Conservation (phyloP, 257 asterid genomes). For the Galeopsis tetrahit region DNA sequence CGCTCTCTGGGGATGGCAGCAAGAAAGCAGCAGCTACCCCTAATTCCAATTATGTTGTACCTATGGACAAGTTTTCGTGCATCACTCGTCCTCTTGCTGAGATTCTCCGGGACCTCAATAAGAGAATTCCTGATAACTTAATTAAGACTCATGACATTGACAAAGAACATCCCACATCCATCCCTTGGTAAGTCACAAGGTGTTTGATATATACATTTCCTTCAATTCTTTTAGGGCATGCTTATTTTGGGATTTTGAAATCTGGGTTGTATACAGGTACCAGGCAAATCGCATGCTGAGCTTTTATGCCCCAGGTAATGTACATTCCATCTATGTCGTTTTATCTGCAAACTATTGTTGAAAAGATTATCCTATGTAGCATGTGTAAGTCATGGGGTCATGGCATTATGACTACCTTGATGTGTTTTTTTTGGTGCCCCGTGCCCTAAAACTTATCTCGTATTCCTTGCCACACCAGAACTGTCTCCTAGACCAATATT, state of each 20-base stretch:
- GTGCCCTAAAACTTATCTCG: neutral
- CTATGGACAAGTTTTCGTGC: slow-evolving; percentile 78
- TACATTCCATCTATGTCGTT: slow-evolving; percentile 19
- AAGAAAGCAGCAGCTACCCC: slow-evolving; percentile 70
- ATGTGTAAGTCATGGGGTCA: slow-evolving; percentile 3
- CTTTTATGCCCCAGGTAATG: slow-evolving; percentile 95
- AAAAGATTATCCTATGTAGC: slow-evolving; percentile 1
- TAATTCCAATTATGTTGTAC: slow-evolving; percentile 85
- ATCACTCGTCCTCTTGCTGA: slow-evolving; percentile 92
- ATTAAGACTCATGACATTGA: slow-evolving; percentile 53
- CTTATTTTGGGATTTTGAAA: too few species aligned
- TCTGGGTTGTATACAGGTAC: slow-evolving; percentile 52
- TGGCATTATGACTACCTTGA: slow-evolving; percentile 17
- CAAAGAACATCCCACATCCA: slow-evolving; percentile 54
- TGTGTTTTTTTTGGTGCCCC: neutral
- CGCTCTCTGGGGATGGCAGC: slow-evolving; percentile 48
- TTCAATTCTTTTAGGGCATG: neutral
- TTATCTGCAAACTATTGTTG: slow-evolving; percentile 10
- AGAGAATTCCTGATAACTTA: slow-evolving; percentile 89
- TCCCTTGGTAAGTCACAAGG: slow-evolving; percentile 64
- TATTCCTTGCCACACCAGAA: neutral
- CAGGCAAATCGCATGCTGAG: slow-evolving; percentile 98
- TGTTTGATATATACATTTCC: neutral
- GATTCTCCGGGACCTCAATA: slow-evolving; percentile 92
- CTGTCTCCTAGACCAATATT: neutral